Evolutionary conservation across 345 rosid genomes (phyloP).

Genomic region (Syzygium oleosum): DNA sequence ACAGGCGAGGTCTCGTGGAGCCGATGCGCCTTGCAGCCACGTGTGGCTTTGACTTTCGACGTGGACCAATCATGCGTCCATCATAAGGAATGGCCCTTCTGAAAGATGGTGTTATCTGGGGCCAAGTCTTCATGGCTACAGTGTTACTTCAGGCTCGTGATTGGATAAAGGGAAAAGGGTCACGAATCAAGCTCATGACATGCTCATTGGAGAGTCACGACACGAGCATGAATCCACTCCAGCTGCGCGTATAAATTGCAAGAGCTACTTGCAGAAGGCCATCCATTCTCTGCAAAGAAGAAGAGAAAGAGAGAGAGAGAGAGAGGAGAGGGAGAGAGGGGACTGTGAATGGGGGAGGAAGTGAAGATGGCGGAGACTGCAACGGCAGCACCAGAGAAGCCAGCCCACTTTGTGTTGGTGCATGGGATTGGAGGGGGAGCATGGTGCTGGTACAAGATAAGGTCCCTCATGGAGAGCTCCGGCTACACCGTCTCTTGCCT

Average conservation of each 20-base stretch:
- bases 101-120: not conserved
- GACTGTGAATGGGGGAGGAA: conserved; percentile 29
- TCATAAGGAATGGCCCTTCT: not conserved
- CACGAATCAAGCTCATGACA: not conserved
- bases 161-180: not conserved
- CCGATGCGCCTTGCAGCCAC: not conserved
- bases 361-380: conserved; percentile 1
- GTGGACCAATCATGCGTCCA: not conserved
- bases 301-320: not conserved
- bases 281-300: not conserved
- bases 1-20: not conserved
- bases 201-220: not conserved
- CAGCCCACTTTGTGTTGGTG: conserved; percentile 66
- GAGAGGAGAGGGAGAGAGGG: not conserved
- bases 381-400: not conserved
- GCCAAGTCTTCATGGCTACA: not conserved
- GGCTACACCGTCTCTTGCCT: conserved; percentile 74
- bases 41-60: not conserved
- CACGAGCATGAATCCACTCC: not conserved
- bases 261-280: not conserved
- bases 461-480: conserved; percentile 65
- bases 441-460: conserved; percentile 96
- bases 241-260: not conserved
- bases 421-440: conserved; percentile 77
- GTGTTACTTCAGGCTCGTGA: not conserved